Base-by-base conservation (phyloP, 129 eudicot genomes). In the Helichrysum umbraculigerum region DNA sequence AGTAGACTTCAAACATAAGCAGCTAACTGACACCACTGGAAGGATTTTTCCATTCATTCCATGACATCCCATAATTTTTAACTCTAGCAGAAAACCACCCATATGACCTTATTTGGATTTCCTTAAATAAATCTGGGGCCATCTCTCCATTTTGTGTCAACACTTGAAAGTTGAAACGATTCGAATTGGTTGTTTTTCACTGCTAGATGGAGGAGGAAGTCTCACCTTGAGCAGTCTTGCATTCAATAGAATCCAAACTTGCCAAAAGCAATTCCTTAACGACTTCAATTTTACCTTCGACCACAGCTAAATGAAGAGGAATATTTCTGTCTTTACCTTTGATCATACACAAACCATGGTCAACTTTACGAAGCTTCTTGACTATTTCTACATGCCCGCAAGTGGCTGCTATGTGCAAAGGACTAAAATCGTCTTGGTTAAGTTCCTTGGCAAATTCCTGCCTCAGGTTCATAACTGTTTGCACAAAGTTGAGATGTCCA, bases 321-420 rank as follows among this genome's bases (percentile, higher is more conserved):
- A 80, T 85, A 29, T 32, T 83, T 60, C 79, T 35, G 5, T 85
- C 86, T 76, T 69, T 81, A 3, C 90, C 90, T 79, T 74, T 34
- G 2, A 81, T 1, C 30, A 72, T 34, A 67, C 92, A 83, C 42
- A 87, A 52, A 37, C 63, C 39, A 5, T 11, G n/a, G 73, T 79
- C 85, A 32, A 85, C 80, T 20, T 81, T 75, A 59, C 87, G 61
- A 11, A 90, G 54, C 84, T 81, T 90, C 41, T 70, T 85, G 54
- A 87, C 89, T 32, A 87, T 81, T 22, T 83, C 87, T n/a, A 41
- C n/a, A 74, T 79, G 69, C 28, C 96, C 87, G 73, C 60, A 73
- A 25, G 87, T 84, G 3, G 90, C 78, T 0, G 96, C 96, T 10
- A 85, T 79, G 75, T 87, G 90, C 57, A 86, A 35, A 7, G 92